Conservation (phyloP, 1,284 basidiomycete genomes). For the Anthracocystis walkeri region DNA sequence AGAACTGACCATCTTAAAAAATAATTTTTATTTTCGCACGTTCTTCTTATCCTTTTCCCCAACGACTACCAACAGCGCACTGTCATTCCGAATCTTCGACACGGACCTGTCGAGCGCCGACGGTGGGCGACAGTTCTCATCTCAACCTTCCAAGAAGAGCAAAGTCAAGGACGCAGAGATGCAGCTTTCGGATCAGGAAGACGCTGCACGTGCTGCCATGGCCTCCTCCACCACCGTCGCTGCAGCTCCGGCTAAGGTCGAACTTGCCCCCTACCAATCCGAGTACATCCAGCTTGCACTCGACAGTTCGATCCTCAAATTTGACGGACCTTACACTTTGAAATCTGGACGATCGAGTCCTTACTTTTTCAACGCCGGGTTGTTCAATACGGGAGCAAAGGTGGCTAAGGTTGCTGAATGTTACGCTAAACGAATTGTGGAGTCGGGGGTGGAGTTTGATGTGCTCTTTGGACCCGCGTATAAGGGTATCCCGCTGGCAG, state of each 20-base stretch:
- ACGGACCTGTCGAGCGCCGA: constrained; percentile 60
- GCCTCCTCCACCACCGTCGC: constrained; percentile 10
- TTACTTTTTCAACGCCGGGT: constrained; percentile 96
- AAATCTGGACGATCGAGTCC: constrained; percentile 94
- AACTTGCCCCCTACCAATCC: constrained; percentile 61
- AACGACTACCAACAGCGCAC: constrained; percentile 44
- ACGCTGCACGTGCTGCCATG: constrained; percentile 42
- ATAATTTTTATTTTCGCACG: constrained; percentile 1
- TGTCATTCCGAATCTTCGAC: constrained; percentile 65
- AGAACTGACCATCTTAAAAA: constrained; percentile 30
- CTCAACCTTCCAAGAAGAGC: constrained; percentile 43
- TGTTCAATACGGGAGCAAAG: constrained; percentile 83
- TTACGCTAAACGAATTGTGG: constrained; percentile 82
- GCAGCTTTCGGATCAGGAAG: constrained; percentile 37
- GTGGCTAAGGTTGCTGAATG: constrained; percentile 84
- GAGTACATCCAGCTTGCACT: constrained; percentile 66
- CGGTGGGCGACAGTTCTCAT: constrained; percentile 61
- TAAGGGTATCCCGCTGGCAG: constrained; percentile 95
- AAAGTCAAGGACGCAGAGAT: constrained; percentile 28
- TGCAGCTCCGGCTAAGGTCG: constrained; percentile 27
- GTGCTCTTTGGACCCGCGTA: constrained; percentile 97
- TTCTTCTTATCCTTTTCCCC: constrained; percentile 5
- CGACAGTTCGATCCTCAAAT: constrained; percentile 61
- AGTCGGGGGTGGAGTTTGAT: constrained; percentile 75
- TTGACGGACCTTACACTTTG: constrained; percentile 67